Evolutionary conservation across 2,329 filamentous ascomycete genomes (phyloP).

Genomic region (Colletotrichum higginsianum): DNA sequence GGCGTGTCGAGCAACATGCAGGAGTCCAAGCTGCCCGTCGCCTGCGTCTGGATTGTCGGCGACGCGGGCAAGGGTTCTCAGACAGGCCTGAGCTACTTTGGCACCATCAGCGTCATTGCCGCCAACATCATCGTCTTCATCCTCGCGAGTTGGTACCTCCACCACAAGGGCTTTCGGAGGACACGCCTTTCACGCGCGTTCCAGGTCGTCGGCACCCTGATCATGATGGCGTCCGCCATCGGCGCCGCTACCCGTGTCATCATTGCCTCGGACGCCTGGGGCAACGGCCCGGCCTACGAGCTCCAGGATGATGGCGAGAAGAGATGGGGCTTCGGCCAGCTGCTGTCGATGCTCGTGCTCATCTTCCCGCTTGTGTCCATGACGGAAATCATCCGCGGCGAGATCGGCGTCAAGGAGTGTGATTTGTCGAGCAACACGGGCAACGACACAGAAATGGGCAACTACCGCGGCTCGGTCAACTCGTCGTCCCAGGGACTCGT

Average conservation of each 20-base stretch:
- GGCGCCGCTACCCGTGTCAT: conserved; percentile 72
- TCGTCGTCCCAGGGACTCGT: conserved; percentile 62
- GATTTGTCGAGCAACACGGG: conserved; percentile 14
- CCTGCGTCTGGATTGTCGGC: conserved; percentile 70
- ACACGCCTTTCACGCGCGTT: conserved; percentile 68
- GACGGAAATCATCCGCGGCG: conserved; percentile 71
- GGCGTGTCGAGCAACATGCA: conserved; percentile 67
- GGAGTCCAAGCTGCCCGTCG: conserved; percentile 69
- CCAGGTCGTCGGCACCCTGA: conserved; percentile 66
- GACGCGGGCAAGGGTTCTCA: conserved; percentile 51
- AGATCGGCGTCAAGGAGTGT: conserved; percentile 53
- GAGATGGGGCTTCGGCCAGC: conserved; percentile 74
- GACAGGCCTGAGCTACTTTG: conserved; percentile 65
- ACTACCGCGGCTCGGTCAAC: conserved; percentile 4
- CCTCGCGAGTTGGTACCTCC: conserved; percentile 75
- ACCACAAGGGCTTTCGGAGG: conserved; percentile 58
- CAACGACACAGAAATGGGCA: conserved; percentile 28
- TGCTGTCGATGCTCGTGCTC: conserved; percentile 72
- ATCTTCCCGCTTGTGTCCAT: conserved; percentile 72
- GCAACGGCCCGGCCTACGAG: conserved; percentile 61
- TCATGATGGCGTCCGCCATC: conserved; percentile 71
- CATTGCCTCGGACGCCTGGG: conserved; percentile 73
- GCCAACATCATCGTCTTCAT: conserved; percentile 72
- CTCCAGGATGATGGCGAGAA: conserved; percentile 69
- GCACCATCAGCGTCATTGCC: conserved; percentile 73